Conservation (phyloP, 306 rosid species). For the Acacia crassicarpa region DNA sequence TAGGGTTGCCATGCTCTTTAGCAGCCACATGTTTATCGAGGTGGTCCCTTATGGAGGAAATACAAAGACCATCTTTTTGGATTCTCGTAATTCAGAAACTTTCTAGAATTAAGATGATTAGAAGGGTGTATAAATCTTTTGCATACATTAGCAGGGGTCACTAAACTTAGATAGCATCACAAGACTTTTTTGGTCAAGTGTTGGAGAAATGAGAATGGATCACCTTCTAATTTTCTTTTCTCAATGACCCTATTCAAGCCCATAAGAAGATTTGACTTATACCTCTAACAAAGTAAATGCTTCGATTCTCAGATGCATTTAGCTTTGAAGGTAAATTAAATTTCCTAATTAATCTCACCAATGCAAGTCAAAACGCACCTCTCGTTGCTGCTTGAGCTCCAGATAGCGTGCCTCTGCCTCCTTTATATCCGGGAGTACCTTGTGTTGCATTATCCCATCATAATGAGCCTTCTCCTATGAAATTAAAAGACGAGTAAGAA, state of each 20-base stretch:
- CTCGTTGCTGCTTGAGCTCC: slow-evolving; percentile 48
- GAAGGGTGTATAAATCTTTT: background rate
- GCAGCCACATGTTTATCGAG: background rate
- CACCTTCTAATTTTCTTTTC: background rate
- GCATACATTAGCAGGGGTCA: background rate
- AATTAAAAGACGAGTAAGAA: background rate
- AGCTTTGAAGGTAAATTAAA: background rate
- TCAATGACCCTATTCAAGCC: background rate
- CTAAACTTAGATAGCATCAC: background rate
- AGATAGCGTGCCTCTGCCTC: slow-evolving; percentile 55
- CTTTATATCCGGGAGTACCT: slow-evolving; percentile 52
- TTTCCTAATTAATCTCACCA: slow-evolving; percentile 23
- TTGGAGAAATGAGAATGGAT: background rate
- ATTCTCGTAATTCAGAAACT: background rate
- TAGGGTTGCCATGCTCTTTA: background rate
- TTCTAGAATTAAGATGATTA: background rate
- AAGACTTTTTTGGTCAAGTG: background rate
- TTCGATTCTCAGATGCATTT: background rate
- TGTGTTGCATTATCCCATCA: slow-evolving; percentile 66
- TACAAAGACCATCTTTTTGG: background rate
- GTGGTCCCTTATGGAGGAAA: background rate
- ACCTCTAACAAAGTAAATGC: background rate
- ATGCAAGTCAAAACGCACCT: slow-evolving; percentile 51
- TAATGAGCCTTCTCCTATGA: slow-evolving; percentile 69
- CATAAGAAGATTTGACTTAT: background rate